A percentile compares a stretch with the other conserved stretches of the same genome.
Evolutionary conservation across 2,329 filamentous ascomycete species (phyloP).

Genomic region (Elsinoe arachidis): DNA sequence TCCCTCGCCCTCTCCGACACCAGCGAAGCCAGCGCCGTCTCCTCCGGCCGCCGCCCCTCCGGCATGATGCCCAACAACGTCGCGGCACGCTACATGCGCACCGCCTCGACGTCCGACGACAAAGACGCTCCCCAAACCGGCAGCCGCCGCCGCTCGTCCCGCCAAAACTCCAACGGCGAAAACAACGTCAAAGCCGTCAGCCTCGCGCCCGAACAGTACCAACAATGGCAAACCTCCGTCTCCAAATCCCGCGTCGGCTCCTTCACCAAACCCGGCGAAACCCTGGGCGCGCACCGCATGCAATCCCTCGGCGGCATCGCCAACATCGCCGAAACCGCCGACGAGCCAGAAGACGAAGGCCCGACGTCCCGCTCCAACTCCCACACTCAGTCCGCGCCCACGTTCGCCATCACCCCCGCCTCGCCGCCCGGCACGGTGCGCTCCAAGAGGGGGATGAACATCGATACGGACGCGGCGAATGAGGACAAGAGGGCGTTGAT

Average conservation of each 20-base stretch:
- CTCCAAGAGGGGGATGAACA: background rate
- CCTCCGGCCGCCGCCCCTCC: slow-evolving; percentile 4
- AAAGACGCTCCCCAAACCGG: background rate
- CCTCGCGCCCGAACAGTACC: slow-evolving; percentile 2
- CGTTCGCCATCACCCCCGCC: background rate
- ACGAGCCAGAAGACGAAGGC: background rate
- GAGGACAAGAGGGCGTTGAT: background rate
- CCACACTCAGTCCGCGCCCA: background rate
- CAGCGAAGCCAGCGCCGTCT: slow-evolving; percentile 5
- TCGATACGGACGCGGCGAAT: background rate
- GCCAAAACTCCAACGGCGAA: background rate
- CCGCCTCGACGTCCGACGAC: slow-evolving; percentile 4
- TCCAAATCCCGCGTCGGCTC: background rate
- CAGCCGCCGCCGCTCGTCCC: slow-evolving; percentile 1
- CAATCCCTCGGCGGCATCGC: slow-evolving; percentile 9
- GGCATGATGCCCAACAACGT: slow-evolving; percentile 10
- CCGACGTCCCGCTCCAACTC: background rate
- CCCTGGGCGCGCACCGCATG: background rate
- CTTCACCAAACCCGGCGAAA: slow-evolving; percentile 9
- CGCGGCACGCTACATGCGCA: slow-evolving; percentile 11
- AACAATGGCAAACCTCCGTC: slow-evolving; percentile 10
- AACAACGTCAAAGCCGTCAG: slow-evolving; percentile 1
- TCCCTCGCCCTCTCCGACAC: slow-evolving; percentile 9
- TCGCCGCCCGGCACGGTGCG: background rate
- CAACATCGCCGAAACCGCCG: background rate